phyloP scores from a whole-genome alignment of 2,329 filamentous ascomycete genomes.

The Alternaria novae-zelandiae region DNA sequence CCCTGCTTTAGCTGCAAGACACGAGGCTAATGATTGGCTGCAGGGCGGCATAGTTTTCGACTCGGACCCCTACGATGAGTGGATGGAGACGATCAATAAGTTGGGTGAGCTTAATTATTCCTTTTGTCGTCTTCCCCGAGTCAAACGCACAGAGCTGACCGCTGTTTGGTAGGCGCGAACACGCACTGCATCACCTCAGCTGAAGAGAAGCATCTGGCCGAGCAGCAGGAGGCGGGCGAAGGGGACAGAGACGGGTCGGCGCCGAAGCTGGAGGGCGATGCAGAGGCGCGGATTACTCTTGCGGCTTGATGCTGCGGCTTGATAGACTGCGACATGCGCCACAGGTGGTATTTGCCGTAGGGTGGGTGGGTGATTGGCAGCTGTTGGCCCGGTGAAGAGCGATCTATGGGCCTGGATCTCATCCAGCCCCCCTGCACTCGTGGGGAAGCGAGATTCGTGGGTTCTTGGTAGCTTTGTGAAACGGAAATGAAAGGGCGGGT shows the following conservation, averaged over 20 bases:
- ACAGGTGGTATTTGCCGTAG: constrained; percentile 11
- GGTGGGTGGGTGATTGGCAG: not conserved
- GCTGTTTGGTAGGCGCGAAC: constrained; percentile 63
- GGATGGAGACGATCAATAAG: constrained; percentile 97
- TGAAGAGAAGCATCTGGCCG: constrained; percentile 70
- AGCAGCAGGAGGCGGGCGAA: constrained; percentile 44
- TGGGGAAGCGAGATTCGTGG: constrained; percentile 17
- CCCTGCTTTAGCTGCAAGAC: constrained; percentile 18
- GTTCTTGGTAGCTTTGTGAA: not conserved
- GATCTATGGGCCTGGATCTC: constrained; percentile 3
- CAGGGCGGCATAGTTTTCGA: constrained; percentile 60
- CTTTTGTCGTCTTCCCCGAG: constrained; percentile 1
- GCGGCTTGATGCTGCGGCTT: constrained; percentile 30
- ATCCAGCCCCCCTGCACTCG: constrained; percentile 1
- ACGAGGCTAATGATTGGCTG: constrained; percentile 26
- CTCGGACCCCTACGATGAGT: constrained; percentile 88
- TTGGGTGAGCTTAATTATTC: constrained; percentile 58
- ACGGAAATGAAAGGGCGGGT: constrained; percentile 19
- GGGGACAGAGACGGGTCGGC: constrained; percentile 13
- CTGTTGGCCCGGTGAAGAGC: not conserved
- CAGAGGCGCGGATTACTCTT: constrained; percentile 33
- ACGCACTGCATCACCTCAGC: constrained; percentile 86
- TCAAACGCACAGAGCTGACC: constrained; percentile 25
- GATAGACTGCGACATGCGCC: constrained; percentile 25
- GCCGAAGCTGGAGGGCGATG: constrained; percentile 16